Conservation (phyloP, 140 eudicot genomes). For the Flaveria floridana region DNA sequence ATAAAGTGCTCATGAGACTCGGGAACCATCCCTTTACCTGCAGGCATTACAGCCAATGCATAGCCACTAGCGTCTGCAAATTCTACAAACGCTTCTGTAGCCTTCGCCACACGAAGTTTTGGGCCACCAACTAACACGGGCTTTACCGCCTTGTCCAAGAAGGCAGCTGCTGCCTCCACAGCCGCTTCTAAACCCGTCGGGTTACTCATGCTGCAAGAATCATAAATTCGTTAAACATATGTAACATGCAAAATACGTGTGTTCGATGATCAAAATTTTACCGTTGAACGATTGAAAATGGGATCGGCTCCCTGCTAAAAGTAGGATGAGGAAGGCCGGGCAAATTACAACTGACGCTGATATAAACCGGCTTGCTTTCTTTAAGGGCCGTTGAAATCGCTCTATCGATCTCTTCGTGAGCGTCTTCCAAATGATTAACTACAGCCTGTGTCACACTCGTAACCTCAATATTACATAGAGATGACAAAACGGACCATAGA, state of each 20-base stretch:
- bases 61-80: conserved; percentile 71
- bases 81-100: conserved; percentile 53
- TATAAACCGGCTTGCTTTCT: conserved; percentile 81
- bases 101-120: conserved; percentile 64
- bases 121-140: conserved; percentile 83
- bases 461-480: not conserved
- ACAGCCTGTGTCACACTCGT: conserved; percentile 47
- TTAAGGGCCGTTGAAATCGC: conserved; percentile 67
- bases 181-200: conserved; percentile 54
- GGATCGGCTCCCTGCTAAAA: conserved; percentile 64
- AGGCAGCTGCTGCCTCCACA: conserved; percentile 52
- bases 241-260: not conserved
- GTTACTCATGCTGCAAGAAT: conserved; percentile 48
- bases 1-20: conserved; percentile 70
- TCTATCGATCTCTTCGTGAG: conserved; percentile 64
- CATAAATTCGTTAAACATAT: not conserved
- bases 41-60: conserved; percentile 60
- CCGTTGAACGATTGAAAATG: conserved; percentile 50
- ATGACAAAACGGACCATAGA: not conserved
- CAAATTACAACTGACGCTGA: conserved; percentile 67
- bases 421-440: conserved; percentile 66
- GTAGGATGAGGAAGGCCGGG: conserved; percentile 74
- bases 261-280: not conserved
- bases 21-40: conserved; percentile 72
- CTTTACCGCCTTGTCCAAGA: conserved; percentile 66